Base-by-base conservation (phyloP, 129 eudicot genomes). In the Glebionis coronaria region DNA sequence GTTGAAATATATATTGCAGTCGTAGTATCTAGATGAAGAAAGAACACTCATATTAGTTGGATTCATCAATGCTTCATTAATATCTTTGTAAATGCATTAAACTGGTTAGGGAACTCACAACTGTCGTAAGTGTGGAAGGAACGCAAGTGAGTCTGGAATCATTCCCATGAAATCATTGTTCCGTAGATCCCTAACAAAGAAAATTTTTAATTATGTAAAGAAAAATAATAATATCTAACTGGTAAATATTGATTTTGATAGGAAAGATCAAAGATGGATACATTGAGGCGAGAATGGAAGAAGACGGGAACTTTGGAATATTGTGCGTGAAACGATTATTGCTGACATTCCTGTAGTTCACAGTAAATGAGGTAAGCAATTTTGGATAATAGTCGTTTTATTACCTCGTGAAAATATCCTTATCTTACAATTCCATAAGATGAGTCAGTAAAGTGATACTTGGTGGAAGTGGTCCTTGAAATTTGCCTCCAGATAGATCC, bases 131-230 rank as follows among this genome's bases (percentile, higher is more conserved):
- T 67, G 29, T 44, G 85, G 73, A 58, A 88, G 81, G 56, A 84
- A 75, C 70, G 75, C 56, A 57, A 82, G 67, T 19, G 88, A 73
- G 38, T 66, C 84, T 55, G 80, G 79, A 61, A 88, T 78, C 65
- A 55, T 60, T 76, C 96, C 96, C 71, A 42, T 76, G 81, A 88
- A 81, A 69, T 82, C 76, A 80, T 88, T 88, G 83, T 85, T 79
- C 69, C 89, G 81, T 63, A 88, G 77, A 83, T 88, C 96, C 89
- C 96, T 89, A 49, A 44, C 50, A 75, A 9, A 63, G 61, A 71
- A 47, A 35, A 67, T 52, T 40, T 67, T 53, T 81, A 12, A 52
- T 58, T 54, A 58, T 4, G 12, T 28, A 21, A 18, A 10, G 0
- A 10, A 31, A 61, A 40, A 51, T 61, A 62, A 56, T 44, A 46